Conservation (phyloP, 179 eudicot species). For the Amaranthus tricolor region DNA sequence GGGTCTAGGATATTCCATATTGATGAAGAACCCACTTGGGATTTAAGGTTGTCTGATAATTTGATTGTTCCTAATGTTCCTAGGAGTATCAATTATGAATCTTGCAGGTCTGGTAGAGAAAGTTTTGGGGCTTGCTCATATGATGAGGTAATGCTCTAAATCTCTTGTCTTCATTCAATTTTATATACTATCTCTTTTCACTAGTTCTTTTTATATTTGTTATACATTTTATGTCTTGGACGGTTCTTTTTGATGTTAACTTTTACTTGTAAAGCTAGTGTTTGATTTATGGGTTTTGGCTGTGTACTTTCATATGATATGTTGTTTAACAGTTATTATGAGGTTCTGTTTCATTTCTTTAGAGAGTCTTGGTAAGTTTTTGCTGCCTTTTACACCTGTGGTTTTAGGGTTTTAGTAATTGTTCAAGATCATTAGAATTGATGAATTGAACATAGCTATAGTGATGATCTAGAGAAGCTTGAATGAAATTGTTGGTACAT, state of each 20-base stretch:
- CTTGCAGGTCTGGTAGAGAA: slow-evolving; percentile 39
- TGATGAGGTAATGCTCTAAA: slow-evolving; percentile 48
- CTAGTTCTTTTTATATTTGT: background rate
- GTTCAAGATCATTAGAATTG: background rate
- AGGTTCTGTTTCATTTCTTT: no score
- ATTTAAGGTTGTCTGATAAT: slow-evolving; percentile 53
- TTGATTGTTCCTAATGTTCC: slow-evolving; percentile 63
- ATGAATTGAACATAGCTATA: background rate
- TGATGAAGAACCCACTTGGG: slow-evolving; percentile 65
- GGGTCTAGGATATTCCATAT: slow-evolving; percentile 72
- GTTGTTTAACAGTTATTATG: background rate
- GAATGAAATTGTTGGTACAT: background rate
- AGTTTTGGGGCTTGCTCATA: slow-evolving; percentile 58
- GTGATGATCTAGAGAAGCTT: background rate
- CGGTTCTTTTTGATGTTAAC: background rate
- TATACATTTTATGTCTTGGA: slow-evolving; percentile 2
- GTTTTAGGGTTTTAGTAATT: background rate
- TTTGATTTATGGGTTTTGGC: slow-evolving; percentile 6
- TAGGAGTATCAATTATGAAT: slow-evolving; percentile 48
- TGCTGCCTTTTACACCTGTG: background rate
- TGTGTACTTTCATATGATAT: background rate
- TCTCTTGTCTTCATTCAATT: background rate
- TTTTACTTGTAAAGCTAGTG: background rate
- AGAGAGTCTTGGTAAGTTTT: background rate
- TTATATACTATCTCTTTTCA: background rate